Base-by-base conservation (phyloP, 176 grass and related monocot genomes). In the Poa annua region DNA sequence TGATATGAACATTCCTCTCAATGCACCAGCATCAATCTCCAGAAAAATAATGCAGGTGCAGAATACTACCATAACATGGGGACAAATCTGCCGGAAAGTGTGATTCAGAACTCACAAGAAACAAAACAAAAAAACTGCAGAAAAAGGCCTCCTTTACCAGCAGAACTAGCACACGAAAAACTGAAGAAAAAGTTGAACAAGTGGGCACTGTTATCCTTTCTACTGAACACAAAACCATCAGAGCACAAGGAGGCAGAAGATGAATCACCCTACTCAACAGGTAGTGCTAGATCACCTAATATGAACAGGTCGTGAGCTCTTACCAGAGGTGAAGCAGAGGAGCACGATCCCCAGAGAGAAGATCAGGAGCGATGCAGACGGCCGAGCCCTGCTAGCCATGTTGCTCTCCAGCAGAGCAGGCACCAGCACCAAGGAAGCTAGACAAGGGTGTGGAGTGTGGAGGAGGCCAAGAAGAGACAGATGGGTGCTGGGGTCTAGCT, bases 301-400 rank as follows among this genome's bases (percentile, higher is more conserved):
- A 19, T 11, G 17, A 75, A 32, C 49, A 48, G 56, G 74, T 26
- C 59, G 24, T n/a, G 61, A 36, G 74, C 55, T 76, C 54, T 72
- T 45, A 95, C 90, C 93, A 60, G 90, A 78, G 83, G 33, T 55
- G 34, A 92, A 71, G 90, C 52, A 92, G 80, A 95, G 62, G 51
- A 95, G 83, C 12, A 95, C 59, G 62, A 95, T 56, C 71, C 76
- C 80, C 49, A 90, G 10, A 10, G 82, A 75, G 81, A 92, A 16
- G 79, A 75, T 44, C 34, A 90, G 68, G 41, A 87, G 41, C 59
- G 74, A 49, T 17, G 56, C 49, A 49, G 79, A 83, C 74, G 88
- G 49, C 74, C 16, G 75, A 86, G 25, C 49, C 19, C 36, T 47
- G 22, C 75, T 52, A 0, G 32, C 75, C 88, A 90, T 90, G 75